Evolutionary conservation across 495 filamentous ascomycete genomes (phyloP).

Genomic region (Podospora tetraspora): DNA sequence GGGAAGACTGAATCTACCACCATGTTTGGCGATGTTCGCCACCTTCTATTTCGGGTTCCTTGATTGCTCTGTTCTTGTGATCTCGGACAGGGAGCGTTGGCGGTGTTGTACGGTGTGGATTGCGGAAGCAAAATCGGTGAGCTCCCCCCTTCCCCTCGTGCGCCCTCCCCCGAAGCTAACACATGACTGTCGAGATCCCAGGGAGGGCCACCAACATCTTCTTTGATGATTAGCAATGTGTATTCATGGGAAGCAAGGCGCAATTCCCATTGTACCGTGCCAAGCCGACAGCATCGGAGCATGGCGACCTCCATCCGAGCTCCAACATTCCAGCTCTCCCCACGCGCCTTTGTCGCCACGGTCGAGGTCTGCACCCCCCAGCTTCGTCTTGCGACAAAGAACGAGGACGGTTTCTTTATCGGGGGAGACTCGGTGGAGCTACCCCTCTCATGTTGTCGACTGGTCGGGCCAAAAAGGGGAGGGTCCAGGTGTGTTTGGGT

Average conservation of each 20-base stretch:
- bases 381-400: neutral
- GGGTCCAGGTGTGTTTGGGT: neutral
- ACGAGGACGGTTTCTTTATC: neutral
- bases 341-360: conserved; percentile 1
- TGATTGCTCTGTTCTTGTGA: neutral
- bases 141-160: neutral
- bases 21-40: neutral
- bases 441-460: conserved; percentile 1
- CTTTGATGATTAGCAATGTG: conserved; percentile 4
- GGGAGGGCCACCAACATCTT: neutral
- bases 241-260: neutral
- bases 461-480: neutral
- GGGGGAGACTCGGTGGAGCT: neutral
- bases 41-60: neutral
- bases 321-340: conserved; percentile 9
- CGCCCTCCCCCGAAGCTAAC: neutral
- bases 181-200: conserved; percentile 3
- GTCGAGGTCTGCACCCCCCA: neutral
- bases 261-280: conserved; percentile 8
- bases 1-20: neutral
- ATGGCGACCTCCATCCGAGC: neutral
- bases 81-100: neutral
- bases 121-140: neutral
- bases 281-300: conserved; percentile 2
- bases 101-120: neutral